Percentiles rank a stretch among this genome's conserved stretches.
phyloP scores from a whole-genome alignment of 2,329 filamentous ascomycete genomes.

The Fusarium setosum region DNA sequence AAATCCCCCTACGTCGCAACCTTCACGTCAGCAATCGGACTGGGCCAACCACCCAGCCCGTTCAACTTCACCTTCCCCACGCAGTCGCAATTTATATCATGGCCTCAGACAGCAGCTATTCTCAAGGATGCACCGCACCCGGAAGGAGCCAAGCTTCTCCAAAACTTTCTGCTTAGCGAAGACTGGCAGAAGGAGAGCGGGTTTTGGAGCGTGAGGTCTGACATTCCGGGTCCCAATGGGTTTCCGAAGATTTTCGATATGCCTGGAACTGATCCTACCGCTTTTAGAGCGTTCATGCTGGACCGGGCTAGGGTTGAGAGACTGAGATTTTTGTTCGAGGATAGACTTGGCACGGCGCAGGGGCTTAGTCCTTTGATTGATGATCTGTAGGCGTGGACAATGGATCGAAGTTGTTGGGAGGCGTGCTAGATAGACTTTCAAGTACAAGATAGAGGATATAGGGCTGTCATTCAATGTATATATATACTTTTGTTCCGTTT shows the following conservation, averaged over 20 bases:
- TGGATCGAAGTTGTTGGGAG: too few species aligned
- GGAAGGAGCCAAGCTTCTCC: slow-evolving; percentile 62
- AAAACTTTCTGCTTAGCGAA: slow-evolving; percentile 56
- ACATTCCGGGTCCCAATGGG: slow-evolving; percentile 44
- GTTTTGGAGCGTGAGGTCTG: slow-evolving; percentile 49
- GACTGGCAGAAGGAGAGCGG: slow-evolving; percentile 50
- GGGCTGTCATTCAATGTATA: too few species aligned
- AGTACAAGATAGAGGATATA: too few species aligned
- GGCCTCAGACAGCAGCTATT: slow-evolving; percentile 58
- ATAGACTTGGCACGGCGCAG: slow-evolving; percentile 53
- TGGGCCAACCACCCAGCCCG: neutral
- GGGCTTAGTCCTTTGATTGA: slow-evolving; percentile 53
- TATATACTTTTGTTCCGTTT: too few species aligned
- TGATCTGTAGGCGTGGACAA: slow-evolving; percentile 36
- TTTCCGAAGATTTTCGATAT: slow-evolving; percentile 32
- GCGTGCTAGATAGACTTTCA: too few species aligned
- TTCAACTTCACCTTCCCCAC: slow-evolving; percentile 46
- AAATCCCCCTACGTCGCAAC: slow-evolving; percentile 44
- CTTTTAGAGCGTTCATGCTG: slow-evolving; percentile 54
- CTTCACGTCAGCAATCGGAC: slow-evolving; percentile 45
- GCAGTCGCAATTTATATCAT: slow-evolving; percentile 55
- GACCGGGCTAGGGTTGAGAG: slow-evolving; percentile 55
- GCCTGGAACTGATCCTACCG: slow-evolving; percentile 47
- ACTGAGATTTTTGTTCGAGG: slow-evolving; percentile 55
- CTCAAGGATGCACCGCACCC: slow-evolving; percentile 59